Evolutionary conservation across 371 early-diverging fungal genomes (phyloP).

Genomic region (Haplosporangium sp.): DNA sequence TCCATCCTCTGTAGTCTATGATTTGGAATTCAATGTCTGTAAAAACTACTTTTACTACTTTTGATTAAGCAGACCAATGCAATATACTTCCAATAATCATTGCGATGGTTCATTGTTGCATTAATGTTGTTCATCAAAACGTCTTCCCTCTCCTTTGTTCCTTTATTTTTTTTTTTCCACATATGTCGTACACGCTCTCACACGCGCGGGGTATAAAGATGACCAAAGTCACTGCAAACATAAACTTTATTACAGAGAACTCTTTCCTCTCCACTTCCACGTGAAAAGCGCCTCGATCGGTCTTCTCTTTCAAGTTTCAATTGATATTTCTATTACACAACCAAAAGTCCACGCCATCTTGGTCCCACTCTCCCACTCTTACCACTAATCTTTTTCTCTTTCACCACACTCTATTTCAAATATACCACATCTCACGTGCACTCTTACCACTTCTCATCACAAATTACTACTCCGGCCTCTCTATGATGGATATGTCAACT

Average conservation of each 20-base stretch:
- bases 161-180: neutral
- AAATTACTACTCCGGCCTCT: neutral
- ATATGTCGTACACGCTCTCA: neutral
- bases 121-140: neutral
- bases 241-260: constrained; percentile 20
- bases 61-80: too few relatives aligned
- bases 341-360: neutral
- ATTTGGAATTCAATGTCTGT: too few relatives aligned
- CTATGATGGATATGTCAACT: neutral
- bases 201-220: neutral
- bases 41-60: too few relatives aligned
- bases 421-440: neutral
- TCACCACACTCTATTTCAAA: neutral
- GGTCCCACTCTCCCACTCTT: neutral
- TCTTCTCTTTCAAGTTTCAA: too few relatives aligned
- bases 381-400: neutral
- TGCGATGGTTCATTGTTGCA: too few relatives aligned
- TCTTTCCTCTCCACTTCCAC: constrained; percentile 12
- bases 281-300: constrained; percentile 8
- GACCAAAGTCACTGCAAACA: neutral
- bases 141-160: neutral
- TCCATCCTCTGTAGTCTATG: too few relatives aligned
- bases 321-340: too few relatives aligned
- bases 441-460: neutral
- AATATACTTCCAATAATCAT: too few relatives aligned